Evolutionary conservation across 2,329 filamentous ascomycete genomes (phyloP), one percentile per base, ranked within the genome.

Genomic region (Hymenoscyphus fraxineus): DNA sequence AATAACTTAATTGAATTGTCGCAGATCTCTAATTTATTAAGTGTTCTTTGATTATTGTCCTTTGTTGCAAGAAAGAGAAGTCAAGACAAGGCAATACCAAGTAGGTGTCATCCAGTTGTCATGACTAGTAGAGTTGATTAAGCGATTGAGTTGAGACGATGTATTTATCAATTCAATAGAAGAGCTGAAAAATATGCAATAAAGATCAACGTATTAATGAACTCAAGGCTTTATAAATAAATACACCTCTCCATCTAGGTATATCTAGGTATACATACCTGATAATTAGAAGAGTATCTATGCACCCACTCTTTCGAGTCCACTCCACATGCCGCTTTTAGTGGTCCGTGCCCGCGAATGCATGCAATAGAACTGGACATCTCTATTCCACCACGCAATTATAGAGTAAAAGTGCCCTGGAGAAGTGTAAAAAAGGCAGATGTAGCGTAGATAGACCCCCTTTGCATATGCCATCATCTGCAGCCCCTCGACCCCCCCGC

Each of bases 351-450:
- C 55, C 31, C 32, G 12, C 31, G 16, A 31, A 19, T 59, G 58
- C 39, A 35, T 47, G 19, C 44, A 31, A 51, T 40, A 55, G 59
- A 61, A 51, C n/a, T n/a, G n/a, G n/a, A n/a, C 59, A 60, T 35
- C 27, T n/a, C 19, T 9, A 22, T 54, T 31, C 47, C 47, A 22
- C 47, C 22, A 54, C 47, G 13, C n/a, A 12, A 54, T 12, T 27
- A 13, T 27, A 27, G 47, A 12, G 15, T 27, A 54, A 27, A 13
- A 4, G 22, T 19, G 19, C 9, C 44, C 22, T 22, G 19, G 9
- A 27, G 47, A 12, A 4, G 13, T 12, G 19, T 54, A 54, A 19
- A 27, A 54, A 22, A 22, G 22, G 22, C 22, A 22, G 19, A 54
- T 19, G 6, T 27, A 13, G 22, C 7, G 19, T 54, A 54, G 47